Base-by-base conservation (phyloP, 2,329 filamentous ascomycete genomes). In the Neoscytalidium dimidiatum region DNA sequence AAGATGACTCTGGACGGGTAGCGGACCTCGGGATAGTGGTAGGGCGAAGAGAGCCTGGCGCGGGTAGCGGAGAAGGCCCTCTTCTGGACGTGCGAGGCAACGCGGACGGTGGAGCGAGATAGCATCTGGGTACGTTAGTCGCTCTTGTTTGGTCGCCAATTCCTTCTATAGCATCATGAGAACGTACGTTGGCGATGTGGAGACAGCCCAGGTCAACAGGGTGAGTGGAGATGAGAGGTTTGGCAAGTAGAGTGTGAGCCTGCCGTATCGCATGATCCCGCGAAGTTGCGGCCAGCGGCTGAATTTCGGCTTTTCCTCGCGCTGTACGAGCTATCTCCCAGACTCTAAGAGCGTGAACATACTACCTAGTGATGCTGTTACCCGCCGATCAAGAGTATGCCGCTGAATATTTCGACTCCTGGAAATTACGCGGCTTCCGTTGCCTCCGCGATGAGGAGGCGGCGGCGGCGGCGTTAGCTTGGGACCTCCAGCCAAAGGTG, bases 61-160 rank as follows among this genome's bases (percentile, higher is more conserved):
- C 92, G 92, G 79, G 94, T 96, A 76, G 92, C 88, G 81, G 93
- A 90, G 90, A 99, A 97, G 83, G 90, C 92, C 81, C 95, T 94
- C 84, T 93, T 92, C 86, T 90, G 86, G 83, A 93, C 85, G 78
- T 89, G 80, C 70, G 86, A 83, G 77, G 88, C 72, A 73, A 79
- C 81, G 79, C 90, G 90, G 82, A 87, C 79, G 72, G 84, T 83
- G 72, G 85, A 78, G 78, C 84, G 84, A 72, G 92, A 86, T 81
- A 95, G 84, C 93, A 97, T 97, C 92, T 96, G 75, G 48, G 38
- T 7, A 28, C 23, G 64, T 64, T 43, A 64, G 62, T 31, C 41
- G 31, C 23, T 29, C 13, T 23, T 13, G 38, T 4, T 3, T 21
- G 21, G 29, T 21, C 21, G 31, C 43, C 52, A 49, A 62, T 38